Evolutionary conservation across 768 basidiomycete genomes (phyloP).

Genomic region (Pleurotus djamor): DNA sequence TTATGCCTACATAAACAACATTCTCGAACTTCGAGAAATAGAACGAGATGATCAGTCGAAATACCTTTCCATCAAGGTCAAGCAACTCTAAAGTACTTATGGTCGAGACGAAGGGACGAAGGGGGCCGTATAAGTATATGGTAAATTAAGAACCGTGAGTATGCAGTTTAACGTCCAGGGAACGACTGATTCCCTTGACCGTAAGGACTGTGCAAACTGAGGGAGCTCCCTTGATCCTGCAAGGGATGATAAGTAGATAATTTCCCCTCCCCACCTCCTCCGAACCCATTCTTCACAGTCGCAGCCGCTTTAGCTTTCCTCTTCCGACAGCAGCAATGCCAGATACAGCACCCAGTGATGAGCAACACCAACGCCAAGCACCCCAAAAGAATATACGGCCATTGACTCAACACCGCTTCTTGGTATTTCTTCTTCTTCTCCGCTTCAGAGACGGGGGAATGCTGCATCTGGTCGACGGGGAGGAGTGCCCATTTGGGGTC

Average conservation of each 20-base stretch:
- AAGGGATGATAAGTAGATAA: conserved; percentile 4
- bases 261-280: background rate
- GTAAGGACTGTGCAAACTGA: conserved; percentile 2
- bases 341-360: conserved; percentile 47
- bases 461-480: conserved; percentile 52
- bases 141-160: background rate
- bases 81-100: background rate
- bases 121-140: background rate
- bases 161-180: background rate
- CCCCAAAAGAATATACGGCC: conserved; percentile 71
- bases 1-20: no score
- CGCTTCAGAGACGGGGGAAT: conserved; percentile 59
- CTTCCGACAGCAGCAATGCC: conserved; percentile 57
- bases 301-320: conserved; percentile 16
- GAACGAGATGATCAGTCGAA: background rate
- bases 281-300: conserved; percentile 2
- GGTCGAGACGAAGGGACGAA: background rate
- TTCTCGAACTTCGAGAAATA: background rate
- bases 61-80: background rate
- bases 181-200: background rate
- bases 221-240: conserved; percentile 6
- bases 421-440: conserved; percentile 69
- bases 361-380: conserved; percentile 49
- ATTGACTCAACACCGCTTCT: conserved; percentile 63
- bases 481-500: conserved; percentile 58